Base-by-base conservation (phyloP, 306 rosid species). In the Crotalaria pallida region DNA sequence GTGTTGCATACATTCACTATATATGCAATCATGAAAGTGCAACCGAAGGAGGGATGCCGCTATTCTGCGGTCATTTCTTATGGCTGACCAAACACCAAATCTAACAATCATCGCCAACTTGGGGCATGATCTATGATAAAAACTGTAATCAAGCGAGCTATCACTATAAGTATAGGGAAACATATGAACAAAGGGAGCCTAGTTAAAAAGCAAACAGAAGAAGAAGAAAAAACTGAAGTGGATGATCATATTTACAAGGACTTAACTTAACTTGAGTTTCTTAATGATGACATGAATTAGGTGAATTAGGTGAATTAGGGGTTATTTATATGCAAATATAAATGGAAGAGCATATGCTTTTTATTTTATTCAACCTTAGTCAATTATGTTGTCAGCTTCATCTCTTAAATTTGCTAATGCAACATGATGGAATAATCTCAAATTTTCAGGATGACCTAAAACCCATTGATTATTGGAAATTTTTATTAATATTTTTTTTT, bases 1-100 rank as follows among this genome's bases (percentile, higher is more conserved):
- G 60, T 18, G 18, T 29, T 3, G 26, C 17, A 27, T 75, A 86
- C 95, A 33, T 86, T 47, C 10, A 90, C 95, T 13, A 90, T n/a
- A n/a, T n/a, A n/a, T 81, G 75, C 96, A 90, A 31, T 90, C 95
- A 7, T 90, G 96, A 15, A 90, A 90, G 55, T 84, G 88, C 84
- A 90, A 23, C 17, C 92, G 95, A 74, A 90, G 89, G 17, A 90
- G 80, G 45, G 96, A 90, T 0, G 92, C 96, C 1, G 88, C 86
- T 75, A 90, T 86, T 59, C 95, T 81, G 64, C 77, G 13, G 71
- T 88, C 96, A 8, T 70, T 80, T 33, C 26, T 69, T 10, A 84
- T 18, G 23, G 90, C 95, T 2, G 78, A 71, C 92, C 78, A 67
- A 41, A 86, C 78, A 29, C 75, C 65, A 69, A 17, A 51, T 60